These are phyloP conservation scores for Rheum nobile DNA, from an alignment of 148 eudicot genomes.

Conservation along the genomic window DNA sequence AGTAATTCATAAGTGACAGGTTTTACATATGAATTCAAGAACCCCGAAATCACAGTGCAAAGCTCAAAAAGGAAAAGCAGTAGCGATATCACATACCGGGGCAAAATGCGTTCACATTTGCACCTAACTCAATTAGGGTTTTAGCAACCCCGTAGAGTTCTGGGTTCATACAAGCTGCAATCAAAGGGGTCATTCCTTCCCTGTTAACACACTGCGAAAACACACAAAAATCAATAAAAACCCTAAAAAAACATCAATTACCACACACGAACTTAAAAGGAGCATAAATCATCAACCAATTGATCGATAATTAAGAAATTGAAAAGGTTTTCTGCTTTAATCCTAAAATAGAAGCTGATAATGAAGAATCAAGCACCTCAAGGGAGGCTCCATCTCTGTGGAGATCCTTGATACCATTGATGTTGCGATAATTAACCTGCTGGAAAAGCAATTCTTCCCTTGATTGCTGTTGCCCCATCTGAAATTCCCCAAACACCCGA, in stretches of 20 bases:
- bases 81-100: conserved; percentile 16
- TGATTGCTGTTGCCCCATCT: conserved; percentile 56
- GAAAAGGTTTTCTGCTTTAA: neutral
- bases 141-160: conserved; percentile 18
- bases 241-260: conserved; percentile 4
- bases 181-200: conserved; percentile 28
- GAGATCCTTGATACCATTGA: conserved; percentile 33
- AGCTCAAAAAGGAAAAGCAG: neutral
- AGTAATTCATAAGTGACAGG: neutral
- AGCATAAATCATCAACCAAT: neutral
- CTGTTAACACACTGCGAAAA: conserved; percentile 20
- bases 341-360: neutral
- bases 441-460: conserved; percentile 32
- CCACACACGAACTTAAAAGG: neutral
- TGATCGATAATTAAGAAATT: neutral
- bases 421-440: conserved; percentile 23
- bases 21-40: neutral
- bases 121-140: conserved; percentile 25
- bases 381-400: conserved; percentile 39
- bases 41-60: neutral
- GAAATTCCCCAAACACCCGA: neutral
- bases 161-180: conserved; percentile 21
- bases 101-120: conserved; percentile 23
- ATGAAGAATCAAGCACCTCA: conserved; percentile 30
- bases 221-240: conserved; percentile 1